A percentile compares a stretch with the other conserved stretches of the same genome.
Evolutionary conservation across 2,329 filamentous ascomycete species (phyloP).

Genomic region (Catunica adiposa): DNA sequence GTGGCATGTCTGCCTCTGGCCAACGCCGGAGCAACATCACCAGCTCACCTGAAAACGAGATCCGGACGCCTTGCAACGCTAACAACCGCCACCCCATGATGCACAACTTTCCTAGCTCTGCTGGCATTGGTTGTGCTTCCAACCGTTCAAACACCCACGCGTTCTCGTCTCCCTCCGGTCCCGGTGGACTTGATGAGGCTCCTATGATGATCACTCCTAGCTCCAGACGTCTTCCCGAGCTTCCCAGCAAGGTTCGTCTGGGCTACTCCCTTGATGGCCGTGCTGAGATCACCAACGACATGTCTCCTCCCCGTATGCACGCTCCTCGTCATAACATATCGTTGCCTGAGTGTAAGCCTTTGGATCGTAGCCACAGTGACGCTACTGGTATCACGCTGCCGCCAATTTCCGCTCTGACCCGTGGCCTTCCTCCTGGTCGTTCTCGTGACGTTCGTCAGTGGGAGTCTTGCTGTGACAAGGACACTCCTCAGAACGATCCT

Average conservation of each 20-base stretch:
- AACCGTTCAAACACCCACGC: constrained; percentile 41
- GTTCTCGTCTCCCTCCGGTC: constrained; percentile 32
- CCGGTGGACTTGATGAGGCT: constrained; percentile 17
- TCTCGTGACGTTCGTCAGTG: constrained; percentile 79
- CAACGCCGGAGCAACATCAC: constrained; percentile 5
- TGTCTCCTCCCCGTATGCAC: constrained; percentile 47
- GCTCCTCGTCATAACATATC: constrained; percentile 31
- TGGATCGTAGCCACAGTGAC: constrained; percentile 58
- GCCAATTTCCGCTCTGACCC: constrained; percentile 36
- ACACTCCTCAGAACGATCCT: constrained; percentile 47
- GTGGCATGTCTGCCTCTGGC: background rate
- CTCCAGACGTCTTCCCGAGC: constrained; percentile 2
- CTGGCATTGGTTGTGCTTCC: constrained; percentile 33
- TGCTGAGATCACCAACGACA: constrained; percentile 62
- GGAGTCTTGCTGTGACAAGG: constrained; percentile 79
- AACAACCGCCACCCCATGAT: constrained; percentile 4
- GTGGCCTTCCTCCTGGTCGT: constrained; percentile 42
- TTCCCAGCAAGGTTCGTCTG: constrained; percentile 40
- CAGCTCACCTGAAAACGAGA: constrained; percentile 13
- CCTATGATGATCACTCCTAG: constrained; percentile 18
- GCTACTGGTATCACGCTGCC: constrained; percentile 41
- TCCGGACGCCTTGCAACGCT: constrained; percentile 12
- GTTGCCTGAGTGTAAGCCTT: constrained; percentile 17
- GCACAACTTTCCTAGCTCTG: constrained; percentile 21
- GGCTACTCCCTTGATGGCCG: constrained; percentile 79